Percentiles rank a stretch among this genome's conserved stretches.
phyloP scores from a whole-genome alignment of 1,284 basidiomycete genomes.

The Marasmius oreades region DNA sequence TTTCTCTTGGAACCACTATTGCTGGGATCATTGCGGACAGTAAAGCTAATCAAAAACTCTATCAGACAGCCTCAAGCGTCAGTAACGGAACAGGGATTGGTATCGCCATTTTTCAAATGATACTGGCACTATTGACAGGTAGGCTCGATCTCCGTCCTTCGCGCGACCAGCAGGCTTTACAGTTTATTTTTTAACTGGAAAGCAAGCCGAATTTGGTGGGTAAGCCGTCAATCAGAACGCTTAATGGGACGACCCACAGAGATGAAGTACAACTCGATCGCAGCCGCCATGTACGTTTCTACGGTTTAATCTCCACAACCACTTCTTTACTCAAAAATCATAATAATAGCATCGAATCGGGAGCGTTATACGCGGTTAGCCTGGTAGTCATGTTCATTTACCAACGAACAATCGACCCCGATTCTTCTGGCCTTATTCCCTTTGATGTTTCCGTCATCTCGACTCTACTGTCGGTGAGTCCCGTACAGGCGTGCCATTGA shows the following conservation, averaged over 20 bases:
- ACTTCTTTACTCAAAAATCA: not conserved
- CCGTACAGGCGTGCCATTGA: too few relatives aligned
- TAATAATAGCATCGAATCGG: not conserved
- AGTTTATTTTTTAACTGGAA: not conserved
- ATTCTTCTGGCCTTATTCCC: not conserved
- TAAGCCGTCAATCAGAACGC: not conserved
- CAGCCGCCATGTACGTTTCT: not conserved
- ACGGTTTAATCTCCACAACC: not conserved
- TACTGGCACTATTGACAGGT: too few relatives aligned
- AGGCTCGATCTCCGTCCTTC: too few relatives aligned
- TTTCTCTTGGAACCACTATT: not conserved
- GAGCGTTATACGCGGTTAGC: not conserved
- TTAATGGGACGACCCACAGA: not conserved
- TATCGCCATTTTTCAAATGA: too few relatives aligned
- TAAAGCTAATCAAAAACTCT: too few relatives aligned
- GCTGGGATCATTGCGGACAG: not conserved
- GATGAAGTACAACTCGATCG: not conserved
- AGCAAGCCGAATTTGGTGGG: not conserved
- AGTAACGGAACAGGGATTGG: too few relatives aligned
- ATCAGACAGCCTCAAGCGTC: too few relatives aligned
- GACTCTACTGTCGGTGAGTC: not conserved
- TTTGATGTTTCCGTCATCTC: not conserved
- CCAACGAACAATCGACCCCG: not conserved
- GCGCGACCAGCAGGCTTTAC: not conserved
- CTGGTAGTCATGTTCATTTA: not conserved